Percentiles rank a stretch among this genome's conserved stretches.
Evolutionary conservation across 768 basidiomycete genomes (phyloP).

Genomic region (Nidula microcarpa): DNA sequence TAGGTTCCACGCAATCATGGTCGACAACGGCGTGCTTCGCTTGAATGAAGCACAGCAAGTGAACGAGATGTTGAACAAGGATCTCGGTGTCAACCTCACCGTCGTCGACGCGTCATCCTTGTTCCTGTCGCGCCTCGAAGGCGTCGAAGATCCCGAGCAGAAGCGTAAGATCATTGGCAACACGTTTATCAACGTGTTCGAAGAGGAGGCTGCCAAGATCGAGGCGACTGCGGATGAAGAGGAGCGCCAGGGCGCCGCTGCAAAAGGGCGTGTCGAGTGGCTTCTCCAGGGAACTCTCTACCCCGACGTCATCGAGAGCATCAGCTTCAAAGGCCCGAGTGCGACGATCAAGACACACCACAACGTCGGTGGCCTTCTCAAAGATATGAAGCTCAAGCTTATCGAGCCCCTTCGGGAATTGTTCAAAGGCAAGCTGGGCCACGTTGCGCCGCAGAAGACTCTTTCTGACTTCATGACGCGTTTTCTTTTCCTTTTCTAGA

Average conservation of each 20-base stretch:
- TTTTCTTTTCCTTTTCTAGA: slow-evolving; percentile 44
- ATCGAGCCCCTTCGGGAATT: slow-evolving; percentile 97
- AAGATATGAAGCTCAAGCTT: slow-evolving; percentile 97
- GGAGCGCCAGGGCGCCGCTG: slow-evolving; percentile 58
- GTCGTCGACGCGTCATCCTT: slow-evolving; percentile 94
- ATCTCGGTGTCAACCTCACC: slow-evolving; percentile 94
- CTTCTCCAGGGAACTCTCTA: slow-evolving; percentile 96
- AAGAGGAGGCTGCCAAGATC: slow-evolving; percentile 87
- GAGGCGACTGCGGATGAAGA: slow-evolving; percentile 80
- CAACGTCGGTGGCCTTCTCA: slow-evolving; percentile 94
- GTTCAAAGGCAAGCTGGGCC: slow-evolving; percentile 77
- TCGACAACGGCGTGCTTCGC: slow-evolving; percentile 96
- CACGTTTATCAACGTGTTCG: slow-evolving; percentile 98
- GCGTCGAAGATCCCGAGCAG: slow-evolving; percentile 92
- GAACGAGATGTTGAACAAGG: slow-evolving; percentile 85
- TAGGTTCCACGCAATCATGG: slow-evolving; percentile 99
- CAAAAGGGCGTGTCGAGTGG: slow-evolving; percentile 95
- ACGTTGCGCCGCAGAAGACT: background rate
- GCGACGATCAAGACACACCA: slow-evolving; percentile 99
- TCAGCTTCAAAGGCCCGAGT: slow-evolving; percentile 98
- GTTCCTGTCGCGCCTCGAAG: slow-evolving; percentile 86
- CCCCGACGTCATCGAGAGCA: slow-evolving; percentile 98
- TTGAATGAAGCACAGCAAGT: slow-evolving; percentile 90
- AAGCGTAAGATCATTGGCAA: slow-evolving; percentile 99
- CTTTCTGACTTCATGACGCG: background rate